Evolutionary conservation across 2,329 filamentous ascomycete genomes (phyloP), one percentile per base, ranked within the genome.

Genomic region (Aspergillus sp.): DNA sequence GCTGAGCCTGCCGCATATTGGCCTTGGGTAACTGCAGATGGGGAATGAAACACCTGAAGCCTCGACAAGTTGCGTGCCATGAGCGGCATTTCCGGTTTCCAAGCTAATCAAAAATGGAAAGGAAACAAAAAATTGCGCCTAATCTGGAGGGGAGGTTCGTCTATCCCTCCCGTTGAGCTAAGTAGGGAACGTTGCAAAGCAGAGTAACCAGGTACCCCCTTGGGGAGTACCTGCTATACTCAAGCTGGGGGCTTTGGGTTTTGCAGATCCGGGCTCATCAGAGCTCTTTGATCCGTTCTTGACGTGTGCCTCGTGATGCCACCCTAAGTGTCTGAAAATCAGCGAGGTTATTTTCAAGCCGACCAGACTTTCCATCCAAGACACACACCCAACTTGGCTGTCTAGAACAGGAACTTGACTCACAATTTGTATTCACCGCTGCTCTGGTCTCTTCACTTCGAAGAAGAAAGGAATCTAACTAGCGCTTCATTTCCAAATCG

Each of bases 11-110:
- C 62, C 49, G 61, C 58, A 56, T 60, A 44, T 64, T 60, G 55
- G 59, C 48, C 42, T 67, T 68, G 68, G 66, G 59, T 71, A 67
- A 60, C 63, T 64, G 65, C 67, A 71, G 65, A 57, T 59, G 56
- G 53, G 41, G 57, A 62, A 68, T 73, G 67, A 66, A 69, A 71
- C 67, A 62, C 50, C 56, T 59, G 59, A 67, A 62, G 60, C 66
- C 69, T 73, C 70, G 70, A 72, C 59, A 61, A 66, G 54, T 53
- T 58, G 24, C 60, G 60, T 63, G 58, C 61, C 59, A 64, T 55
- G 50, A 54, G 57, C 59, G 61, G 38, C 47, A 44, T 50, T 59
- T 54, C 56, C 50, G 53, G 57, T 26, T 15, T 48, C 50, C 22
- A 36, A 38, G 48, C 34, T 41, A 41, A 49, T 26, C 44, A 43